Percentiles rank a stretch among this genome's conserved stretches.
Evolutionary conservation across 352 stramenopile species (phyloP).

Genomic region (Phytopythium cucurbitacearum): DNA sequence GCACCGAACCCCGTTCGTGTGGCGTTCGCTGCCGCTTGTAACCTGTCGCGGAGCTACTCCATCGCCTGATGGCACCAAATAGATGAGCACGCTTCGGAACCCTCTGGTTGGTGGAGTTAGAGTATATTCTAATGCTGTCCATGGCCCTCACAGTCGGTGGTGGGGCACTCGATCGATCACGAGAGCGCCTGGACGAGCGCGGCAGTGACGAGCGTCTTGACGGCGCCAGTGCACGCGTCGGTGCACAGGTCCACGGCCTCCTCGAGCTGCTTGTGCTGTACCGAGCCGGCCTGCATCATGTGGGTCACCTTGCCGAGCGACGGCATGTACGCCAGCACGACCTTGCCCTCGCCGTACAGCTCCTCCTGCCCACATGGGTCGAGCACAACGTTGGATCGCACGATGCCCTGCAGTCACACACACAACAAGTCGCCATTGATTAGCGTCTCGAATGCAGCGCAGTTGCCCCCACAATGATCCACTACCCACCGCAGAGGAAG

Average conservation of each 20-base stretch:
- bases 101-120: not conserved
- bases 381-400: constrained; percentile 52
- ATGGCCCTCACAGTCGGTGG: not conserved
- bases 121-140: not conserved
- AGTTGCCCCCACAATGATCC: constrained; percentile 5
- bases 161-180: constrained; percentile 5
- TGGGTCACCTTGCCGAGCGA: constrained; percentile 78
- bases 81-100: too few species aligned
- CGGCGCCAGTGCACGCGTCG: constrained; percentile 62
- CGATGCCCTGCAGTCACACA: constrained; percentile 29
- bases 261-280: constrained; percentile 73
- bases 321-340: constrained; percentile 87
- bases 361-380: constrained; percentile 75
- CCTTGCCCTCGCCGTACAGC: constrained; percentile 42
- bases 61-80: too few species aligned
- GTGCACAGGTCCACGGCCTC: constrained; percentile 87
- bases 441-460: not conserved
- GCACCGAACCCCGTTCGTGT: too few species aligned
- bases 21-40: too few species aligned
- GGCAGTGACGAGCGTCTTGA: constrained; percentile 48
- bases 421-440: not conserved
- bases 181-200: constrained; percentile 50
- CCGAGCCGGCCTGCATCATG: constrained; percentile 80
- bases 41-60: too few species aligned
- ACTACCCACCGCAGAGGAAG: constrained; percentile 51